Base-by-base conservation (phyloP, 2,329 filamentous ascomycete genomes). In the Cordyceps fumosorosea region DNA sequence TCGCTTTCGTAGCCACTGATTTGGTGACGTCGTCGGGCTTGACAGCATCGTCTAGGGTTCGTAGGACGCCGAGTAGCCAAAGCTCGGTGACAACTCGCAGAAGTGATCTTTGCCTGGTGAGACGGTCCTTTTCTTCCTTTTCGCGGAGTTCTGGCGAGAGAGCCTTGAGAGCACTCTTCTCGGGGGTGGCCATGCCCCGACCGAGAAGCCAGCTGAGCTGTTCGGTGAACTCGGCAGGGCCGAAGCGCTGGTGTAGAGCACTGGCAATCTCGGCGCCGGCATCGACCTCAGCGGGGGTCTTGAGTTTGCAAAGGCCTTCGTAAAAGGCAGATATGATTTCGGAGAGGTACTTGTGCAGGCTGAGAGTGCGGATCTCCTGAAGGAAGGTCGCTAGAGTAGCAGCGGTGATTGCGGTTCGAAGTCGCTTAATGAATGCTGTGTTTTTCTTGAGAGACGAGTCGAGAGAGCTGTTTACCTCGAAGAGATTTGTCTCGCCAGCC, bases 381-480 rank as follows among this genome's bases (percentile, higher is more conserved):
- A 96, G 79, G 76, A 98, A 96, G 63, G 91, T 95, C 67, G 84
- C 81, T 60, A 93, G 86, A 61, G 89, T 90, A 62, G 91, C 82
- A 55, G 90, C 79, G 66, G 89, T 93, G 66, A 98, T 88, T 64
- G 91, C 90, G 63, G 93, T 97, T 69, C 93, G 90, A 62, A 98
- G 82, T 71, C 93, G 91, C 77, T 96, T 97, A 73, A 98, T 98
- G 75, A 98, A 97, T 67, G 93, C 92, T 4, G 93, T 98, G 71
- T 98, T 98, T 81, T 97, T 98, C 79, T 96, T 97, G 75, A 98
- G 82, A 57, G 93, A 95, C 58, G 93, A 96, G 76, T 98, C 93
- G 71, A 98, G 88, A 34, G 90, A 89, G 71, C 84, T 84, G 74
- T 85, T 87, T 68, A 95, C 87, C 60, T 85, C 77, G 71, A 96